Evolutionary conservation across 2,329 filamentous ascomycete genomes (phyloP), one percentile per base, ranked within the genome.

Genomic region (Fusarium sp.): DNA sequence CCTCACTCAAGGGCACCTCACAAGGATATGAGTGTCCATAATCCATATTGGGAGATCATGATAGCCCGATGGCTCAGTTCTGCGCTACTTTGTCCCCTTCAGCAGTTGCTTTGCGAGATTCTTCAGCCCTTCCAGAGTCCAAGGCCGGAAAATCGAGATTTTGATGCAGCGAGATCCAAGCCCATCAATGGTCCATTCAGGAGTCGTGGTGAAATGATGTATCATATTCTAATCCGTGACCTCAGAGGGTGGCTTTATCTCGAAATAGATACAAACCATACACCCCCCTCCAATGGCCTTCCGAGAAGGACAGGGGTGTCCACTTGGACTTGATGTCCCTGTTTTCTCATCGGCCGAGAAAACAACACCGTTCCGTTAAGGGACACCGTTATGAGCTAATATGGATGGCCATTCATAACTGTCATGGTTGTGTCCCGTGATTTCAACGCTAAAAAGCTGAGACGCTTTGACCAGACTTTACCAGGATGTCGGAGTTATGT

Each of bases 281-380:
- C 61, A 45, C 70, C 45, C 59, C 28, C 65, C 41, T 33, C 20
- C n/a, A 50, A 33, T 28, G 42, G 50, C 45, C 38, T 35, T 53
- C 57, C 57, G 50, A 68, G 35, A 28, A 50, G 35, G 45, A 41
- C 48, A 35, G 30, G 71, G 63, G 62, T 63, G 70, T 60, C 45
- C 60, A 24, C 48, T 55, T 57, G 65, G 57, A 68, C 35, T 62
- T 67, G 57, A 67, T 39, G 54, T 28, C 51, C 58, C 67, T 78
- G 76, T 78, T 78, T 69, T 58, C 76, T 78, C 76, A 70, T 68
- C 71, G 68, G 68, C 51, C 63, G 76, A 78, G 76, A 76, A 76
- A 78, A 78, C 76, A 78, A 77, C 68, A 74, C 76, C 73, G 70
- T 76, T 75, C 71, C 39, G 63, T 71, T 59, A 36, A 58, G 58